Evolutionary conservation across 768 basidiomycete genomes (phyloP), one percentile per base, ranked within the genome.

Genomic region (Hysterangium stoloniferum): DNA sequence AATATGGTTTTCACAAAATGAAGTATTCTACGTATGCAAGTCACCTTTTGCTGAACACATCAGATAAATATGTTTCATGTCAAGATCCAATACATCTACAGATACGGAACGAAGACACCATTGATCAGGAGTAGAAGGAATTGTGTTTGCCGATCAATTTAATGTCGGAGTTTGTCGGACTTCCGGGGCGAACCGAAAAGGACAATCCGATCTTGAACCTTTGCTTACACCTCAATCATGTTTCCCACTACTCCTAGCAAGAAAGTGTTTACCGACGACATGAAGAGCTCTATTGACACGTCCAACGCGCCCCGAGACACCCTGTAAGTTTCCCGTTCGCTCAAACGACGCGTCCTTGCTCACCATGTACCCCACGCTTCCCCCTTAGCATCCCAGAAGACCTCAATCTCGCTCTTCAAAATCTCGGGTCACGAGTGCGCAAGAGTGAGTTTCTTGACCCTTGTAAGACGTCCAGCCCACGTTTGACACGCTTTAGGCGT

Each of bases 391-490:
- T 48, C 15, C 47, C 47, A 19, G 52, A 53, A 27, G 52, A 54
- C 8, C 40, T 54, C 27, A 42, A 5, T 11, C 15, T 24, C 11
- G 49, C 50, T 8, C 48, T 54, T 6, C 40, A 45, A 37, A 54
- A 41, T 42, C 19, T 54, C n/a, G 52, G 52, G 8, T 37, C 49
- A 11, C 52, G 52, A 4, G 52, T 54, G n/a, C 52, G 52, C 6
- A 50, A 51, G 27, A 54, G 52, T 54, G 4, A 40, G 48, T 6
- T 13, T 22, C 19, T 17, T 37, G 20, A 37, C n/a, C 37, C 25
- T 38, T n/a, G n/a, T 9, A 37, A 15, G n/a, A 5, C 19, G 1
- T 36, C 5, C 19, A 20, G 33, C 12, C 28, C 37, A 25, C 33
- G 37, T 40, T 31, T 36, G 25, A 31, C 40, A 37, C 13, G 25